Evolutionary conservation across 768 basidiomycete genomes (phyloP).

Genomic region (Boletus tylopilopsis): DNA sequence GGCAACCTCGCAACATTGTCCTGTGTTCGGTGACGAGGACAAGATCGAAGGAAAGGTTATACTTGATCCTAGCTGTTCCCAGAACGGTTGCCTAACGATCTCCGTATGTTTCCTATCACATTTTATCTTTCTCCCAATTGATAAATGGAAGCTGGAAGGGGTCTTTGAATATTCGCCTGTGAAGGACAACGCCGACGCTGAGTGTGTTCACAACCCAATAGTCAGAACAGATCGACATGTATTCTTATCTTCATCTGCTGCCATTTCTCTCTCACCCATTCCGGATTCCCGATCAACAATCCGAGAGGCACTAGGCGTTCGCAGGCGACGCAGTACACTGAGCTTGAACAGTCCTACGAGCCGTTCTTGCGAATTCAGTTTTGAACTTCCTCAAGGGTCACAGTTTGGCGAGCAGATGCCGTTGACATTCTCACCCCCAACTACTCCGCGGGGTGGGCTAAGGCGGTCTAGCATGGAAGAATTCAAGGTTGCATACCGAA

Average conservation of each 20-base stretch:
- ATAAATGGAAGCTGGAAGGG: slow-evolving; percentile 54
- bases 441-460: slow-evolving; percentile 24
- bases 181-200: slow-evolving; percentile 16
- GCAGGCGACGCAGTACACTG: slow-evolving; percentile 45
- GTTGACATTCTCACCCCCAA: slow-evolving; percentile 47
- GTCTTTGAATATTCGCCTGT: slow-evolving; percentile 45
- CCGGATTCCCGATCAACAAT: slow-evolving; percentile 24
- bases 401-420: slow-evolving; percentile 59
- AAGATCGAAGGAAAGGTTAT: slow-evolving; percentile 56
- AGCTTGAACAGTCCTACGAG: slow-evolving; percentile 33
- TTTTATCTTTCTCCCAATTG: background rate
- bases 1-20: slow-evolving; percentile 25
- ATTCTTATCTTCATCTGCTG: slow-evolving; percentile 47
- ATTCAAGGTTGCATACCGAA: slow-evolving; percentile 48
- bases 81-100: slow-evolving; percentile 54
- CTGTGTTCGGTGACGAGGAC: slow-evolving; percentile 62
- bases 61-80: slow-evolving; percentile 49
- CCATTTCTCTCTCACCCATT: slow-evolving; percentile 36
- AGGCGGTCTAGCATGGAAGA: slow-evolving; percentile 32
- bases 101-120: slow-evolving; percentile 36
- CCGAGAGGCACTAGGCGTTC: slow-evolving; percentile 36
- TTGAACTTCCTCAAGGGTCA: slow-evolving; percentile 50
- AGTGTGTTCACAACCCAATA: slow-evolving; percentile 17
- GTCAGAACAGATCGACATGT: slow-evolving; percentile 37
- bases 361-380: slow-evolving; percentile 44